Conservation (phyloP, 2,329 filamentous ascomycete genomes). For the Fusarium pseudocircinatum region DNA sequence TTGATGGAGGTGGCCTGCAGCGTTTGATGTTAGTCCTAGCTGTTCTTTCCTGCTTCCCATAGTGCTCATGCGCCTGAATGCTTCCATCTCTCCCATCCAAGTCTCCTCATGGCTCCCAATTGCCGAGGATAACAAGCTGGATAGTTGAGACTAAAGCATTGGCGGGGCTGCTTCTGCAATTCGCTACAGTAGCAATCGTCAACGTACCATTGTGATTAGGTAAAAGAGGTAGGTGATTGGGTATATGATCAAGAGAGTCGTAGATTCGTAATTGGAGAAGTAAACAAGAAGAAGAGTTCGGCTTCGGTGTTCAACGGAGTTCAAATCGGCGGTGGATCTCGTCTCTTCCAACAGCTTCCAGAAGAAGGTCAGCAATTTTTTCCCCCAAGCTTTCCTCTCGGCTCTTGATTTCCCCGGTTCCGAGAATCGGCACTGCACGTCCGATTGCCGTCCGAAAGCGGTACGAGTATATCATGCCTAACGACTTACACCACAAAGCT, state of each 20-base stretch:
- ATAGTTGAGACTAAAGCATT: slow-evolving; percentile 3
- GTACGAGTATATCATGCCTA: not conserved
- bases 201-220: slow-evolving; percentile 47
- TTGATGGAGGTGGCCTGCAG: slow-evolving; percentile 78
- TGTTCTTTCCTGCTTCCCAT: not conserved
- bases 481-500: not conserved
- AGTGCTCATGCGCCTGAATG: not conserved
- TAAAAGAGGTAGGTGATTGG: not conserved
- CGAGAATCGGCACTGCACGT: slow-evolving; percentile 29
- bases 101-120: slow-evolving; percentile 12
- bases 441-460: slow-evolving; percentile 18
- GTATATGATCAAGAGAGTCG: slow-evolving; percentile 23
- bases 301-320: slow-evolving; percentile 38
- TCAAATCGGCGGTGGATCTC: slow-evolving; percentile 47
- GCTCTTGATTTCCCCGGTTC: slow-evolving; percentile 49
- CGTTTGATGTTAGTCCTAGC: slow-evolving; percentile 2
- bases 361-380: slow-evolving; percentile 51
- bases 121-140: slow-evolving; percentile 37
- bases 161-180: not conserved
- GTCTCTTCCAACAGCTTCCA: slow-evolving; percentile 54
- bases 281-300: slow-evolving; percentile 23
- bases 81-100: not conserved
- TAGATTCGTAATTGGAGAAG: slow-evolving; percentile 31
- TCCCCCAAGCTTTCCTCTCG: slow-evolving; percentile 37
- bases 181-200: not conserved